These are phyloP conservation scores for Yarrowia phangngaensis DNA, from an alignment of 805 yeast species.

Conservation along the genomic window DNA sequence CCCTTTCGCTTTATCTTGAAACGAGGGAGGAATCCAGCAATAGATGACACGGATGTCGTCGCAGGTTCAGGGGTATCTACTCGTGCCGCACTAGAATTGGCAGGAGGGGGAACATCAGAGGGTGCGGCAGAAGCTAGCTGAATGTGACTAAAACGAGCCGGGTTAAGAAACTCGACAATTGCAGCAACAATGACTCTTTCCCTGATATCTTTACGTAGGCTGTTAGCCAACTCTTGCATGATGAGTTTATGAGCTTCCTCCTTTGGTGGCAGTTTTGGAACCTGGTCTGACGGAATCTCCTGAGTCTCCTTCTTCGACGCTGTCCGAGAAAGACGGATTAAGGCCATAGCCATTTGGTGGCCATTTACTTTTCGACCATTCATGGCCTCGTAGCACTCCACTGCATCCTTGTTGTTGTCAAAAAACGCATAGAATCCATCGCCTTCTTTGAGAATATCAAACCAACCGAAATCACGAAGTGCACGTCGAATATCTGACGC, in stretches of 20 bases:
- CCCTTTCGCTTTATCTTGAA: constrained; percentile 33
- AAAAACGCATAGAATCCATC: constrained; percentile 72
- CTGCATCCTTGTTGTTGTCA: constrained; percentile 55
- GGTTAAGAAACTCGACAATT: constrained; percentile 57
- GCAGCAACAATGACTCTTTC: constrained; percentile 69
- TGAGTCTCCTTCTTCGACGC: background rate
- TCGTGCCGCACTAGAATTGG: constrained; percentile 14
- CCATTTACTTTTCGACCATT: constrained; percentile 54
- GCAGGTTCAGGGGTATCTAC: constrained; percentile 18
- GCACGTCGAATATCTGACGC: constrained; percentile 57
- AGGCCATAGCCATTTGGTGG: constrained; percentile 54
- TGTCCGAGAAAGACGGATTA: constrained; percentile 32
- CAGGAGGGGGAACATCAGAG: background rate
- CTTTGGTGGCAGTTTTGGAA: constrained; percentile 38
- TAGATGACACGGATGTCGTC: background rate
- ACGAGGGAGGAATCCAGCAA: constrained; percentile 8
- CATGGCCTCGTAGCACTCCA: constrained; percentile 54
- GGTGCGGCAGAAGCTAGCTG: background rate
- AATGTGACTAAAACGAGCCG: constrained; percentile 36
- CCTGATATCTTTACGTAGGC: constrained; percentile 65
- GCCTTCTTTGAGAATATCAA: constrained; percentile 56
- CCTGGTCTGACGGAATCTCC: background rate
- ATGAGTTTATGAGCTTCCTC: constrained; percentile 58
- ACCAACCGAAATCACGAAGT: constrained; percentile 60
- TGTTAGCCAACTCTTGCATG: constrained; percentile 58